Percentiles rank a stretch among this genome's conserved stretches.
Conservation (phyloP, 495 filamentous ascomycete species). For the Penicillium ochrochloron region DNA sequence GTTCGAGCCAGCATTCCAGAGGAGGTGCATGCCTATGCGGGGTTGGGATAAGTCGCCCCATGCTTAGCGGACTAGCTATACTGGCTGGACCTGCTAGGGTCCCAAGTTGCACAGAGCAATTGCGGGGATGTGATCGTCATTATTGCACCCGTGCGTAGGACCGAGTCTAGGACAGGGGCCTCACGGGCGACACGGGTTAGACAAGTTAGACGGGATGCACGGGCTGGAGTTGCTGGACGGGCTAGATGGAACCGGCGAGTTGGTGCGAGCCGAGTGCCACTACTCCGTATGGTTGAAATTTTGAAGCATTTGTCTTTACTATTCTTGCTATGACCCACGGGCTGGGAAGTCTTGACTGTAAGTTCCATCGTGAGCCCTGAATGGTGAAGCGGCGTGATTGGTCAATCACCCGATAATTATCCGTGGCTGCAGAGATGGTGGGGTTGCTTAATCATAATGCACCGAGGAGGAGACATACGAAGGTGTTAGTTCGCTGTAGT, state of each 20-base stretch:
- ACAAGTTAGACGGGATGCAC: neutral
- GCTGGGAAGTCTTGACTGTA: neutral
- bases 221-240: neutral
- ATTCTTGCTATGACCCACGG: neutral
- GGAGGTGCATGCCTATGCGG: conserved; percentile 28
- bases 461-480: neutral
- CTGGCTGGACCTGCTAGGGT: neutral
- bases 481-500: neutral
- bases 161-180: neutral
- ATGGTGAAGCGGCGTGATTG: neutral
- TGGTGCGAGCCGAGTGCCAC: neutral
- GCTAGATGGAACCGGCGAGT: neutral
- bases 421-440: conserved; percentile 7
- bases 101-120: conserved; percentile 4
- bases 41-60: conserved; percentile 18
- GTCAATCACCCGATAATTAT: conserved; percentile 8
- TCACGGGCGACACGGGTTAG: conserved; percentile 1
- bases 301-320: neutral
- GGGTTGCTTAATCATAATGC: conserved; percentile 8
- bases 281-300: neutral
- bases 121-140: conserved; percentile 5
- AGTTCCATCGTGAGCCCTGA: neutral
- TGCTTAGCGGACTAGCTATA: conserved; percentile 5
- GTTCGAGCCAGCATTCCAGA: conserved; percentile 13
- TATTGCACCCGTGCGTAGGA: conserved; percentile 1